Evolutionary conservation across 768 basidiomycete genomes (phyloP).

Genomic region (Rhizopogon sp.): DNA sequence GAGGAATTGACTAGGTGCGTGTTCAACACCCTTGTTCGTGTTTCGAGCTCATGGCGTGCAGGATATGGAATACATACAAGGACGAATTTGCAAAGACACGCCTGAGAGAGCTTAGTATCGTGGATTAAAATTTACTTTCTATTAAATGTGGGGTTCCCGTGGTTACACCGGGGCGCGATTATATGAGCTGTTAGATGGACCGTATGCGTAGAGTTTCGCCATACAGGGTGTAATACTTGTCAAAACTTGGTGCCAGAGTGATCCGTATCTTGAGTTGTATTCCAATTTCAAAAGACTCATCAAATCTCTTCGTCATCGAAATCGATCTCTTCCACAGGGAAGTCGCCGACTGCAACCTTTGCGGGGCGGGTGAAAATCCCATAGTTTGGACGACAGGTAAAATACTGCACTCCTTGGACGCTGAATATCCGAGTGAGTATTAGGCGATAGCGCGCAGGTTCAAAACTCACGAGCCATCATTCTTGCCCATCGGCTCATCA

Average conservation of each 20-base stretch:
- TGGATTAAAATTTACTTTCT: slow-evolving; percentile 41
- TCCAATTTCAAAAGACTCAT: neutral
- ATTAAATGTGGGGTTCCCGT: neutral
- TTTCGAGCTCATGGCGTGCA: slow-evolving; percentile 22
- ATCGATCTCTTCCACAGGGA: slow-evolving; percentile 75
- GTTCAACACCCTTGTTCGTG: neutral
- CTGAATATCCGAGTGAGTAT: slow-evolving; percentile 31
- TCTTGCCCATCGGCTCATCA: slow-evolving; percentile 94
- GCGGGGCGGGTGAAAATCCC: slow-evolving; percentile 88
- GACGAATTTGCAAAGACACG: slow-evolving; percentile 86
- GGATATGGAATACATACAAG: slow-evolving; percentile 97
- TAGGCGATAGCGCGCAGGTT: neutral
- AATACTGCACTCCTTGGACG: slow-evolving; percentile 83
- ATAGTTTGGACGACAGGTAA: slow-evolving; percentile 68
- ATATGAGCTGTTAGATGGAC: neutral
- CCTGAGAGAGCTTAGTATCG: slow-evolving; percentile 70
- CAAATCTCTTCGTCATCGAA: slow-evolving; percentile 71
- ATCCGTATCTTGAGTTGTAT: too few species aligned
- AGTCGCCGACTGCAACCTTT: slow-evolving; percentile 79
- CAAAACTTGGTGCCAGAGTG: neutral
- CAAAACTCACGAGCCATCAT: slow-evolving; percentile 82
- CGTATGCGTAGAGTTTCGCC: neutral
- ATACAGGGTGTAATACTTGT: neutral
- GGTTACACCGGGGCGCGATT: neutral
- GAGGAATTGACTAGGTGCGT: slow-evolving; percentile 84